Percentiles rank a stretch among this genome's conserved stretches.
Conservation (phyloP, 1,284 basidiomycete genomes). For the Apiotrichum mycotoxinovorans region DNA sequence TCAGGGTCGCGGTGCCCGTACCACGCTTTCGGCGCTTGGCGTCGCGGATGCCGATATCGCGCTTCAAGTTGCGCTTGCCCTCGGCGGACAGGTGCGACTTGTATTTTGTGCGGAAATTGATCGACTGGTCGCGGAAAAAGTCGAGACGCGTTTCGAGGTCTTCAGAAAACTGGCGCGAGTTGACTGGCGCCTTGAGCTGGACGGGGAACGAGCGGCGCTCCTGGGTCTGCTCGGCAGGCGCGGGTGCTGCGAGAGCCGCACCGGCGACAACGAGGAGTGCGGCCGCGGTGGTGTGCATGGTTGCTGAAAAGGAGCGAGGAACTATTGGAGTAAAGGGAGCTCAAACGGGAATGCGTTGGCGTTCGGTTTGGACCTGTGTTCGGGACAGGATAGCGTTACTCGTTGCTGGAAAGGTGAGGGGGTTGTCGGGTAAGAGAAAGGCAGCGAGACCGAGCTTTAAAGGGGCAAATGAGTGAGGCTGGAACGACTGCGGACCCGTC, state of each 20-base stretch:
- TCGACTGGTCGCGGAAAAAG: slow-evolving; percentile 36
- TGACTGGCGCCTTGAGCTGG: slow-evolving; percentile 15
- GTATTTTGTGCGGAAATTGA: slow-evolving; percentile 36
- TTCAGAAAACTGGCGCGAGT: slow-evolving; percentile 27
- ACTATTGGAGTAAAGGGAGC: too few species aligned
- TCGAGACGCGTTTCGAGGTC: slow-evolving; percentile 12
- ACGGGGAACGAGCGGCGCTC: slow-evolving; percentile 8
- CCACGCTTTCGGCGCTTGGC: background rate
- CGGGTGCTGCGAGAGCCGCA: slow-evolving; percentile 5
- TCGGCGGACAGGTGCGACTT: slow-evolving; percentile 22
- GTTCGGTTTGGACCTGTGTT: too few species aligned
- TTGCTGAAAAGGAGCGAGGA: too few species aligned
- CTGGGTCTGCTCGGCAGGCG: slow-evolving; percentile 2
- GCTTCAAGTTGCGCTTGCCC: slow-evolving; percentile 22
- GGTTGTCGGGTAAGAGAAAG: background rate
- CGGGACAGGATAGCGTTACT: too few species aligned
- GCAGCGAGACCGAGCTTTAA: too few species aligned
- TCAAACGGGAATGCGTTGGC: too few species aligned
- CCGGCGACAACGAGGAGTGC: slow-evolving; percentile 1
- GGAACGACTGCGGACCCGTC: too few species aligned
- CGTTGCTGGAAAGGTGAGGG: too few species aligned
- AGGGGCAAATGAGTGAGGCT: background rate
- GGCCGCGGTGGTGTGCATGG: slow-evolving; percentile 1
- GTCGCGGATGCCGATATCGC: slow-evolving; percentile 6
- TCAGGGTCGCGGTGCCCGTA: slow-evolving; percentile 23